Evolutionary conservation across 2,329 filamentous ascomycete species (phyloP), one percentile per base, ranked within the genome.

Genomic region (Hymenoscyphus fructigenus): DNA sequence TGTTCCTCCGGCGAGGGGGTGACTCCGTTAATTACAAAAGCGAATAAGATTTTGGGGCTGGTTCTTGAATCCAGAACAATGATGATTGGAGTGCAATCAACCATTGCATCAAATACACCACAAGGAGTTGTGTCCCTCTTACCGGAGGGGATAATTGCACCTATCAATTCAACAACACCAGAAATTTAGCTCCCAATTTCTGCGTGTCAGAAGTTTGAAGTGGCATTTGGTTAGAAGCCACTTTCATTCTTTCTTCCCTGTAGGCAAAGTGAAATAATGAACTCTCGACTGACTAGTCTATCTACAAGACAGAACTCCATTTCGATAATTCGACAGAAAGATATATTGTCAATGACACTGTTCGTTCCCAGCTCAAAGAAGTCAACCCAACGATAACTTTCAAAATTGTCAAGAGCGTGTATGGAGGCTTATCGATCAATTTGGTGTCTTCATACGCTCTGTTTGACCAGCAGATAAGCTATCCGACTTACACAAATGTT

Each of bases 11-110:
- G 14, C 4, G 41, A 5, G 15, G 14, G 20, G 14, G 20, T 5
- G 41, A 47, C 41, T 15, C 41, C 41, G 14, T 47, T 15, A 47
- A 47, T 47, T 17, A 17, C 4, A 28, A n/a, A 41, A n/a, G n/a
- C n/a, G n/a, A n/a, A 59, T 38, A 38, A 38, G 15, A 38, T 32
- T 23, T 23, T 44, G 15, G 38, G n/a, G 10, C 34, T 59, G 23
- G 34, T 20, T 9, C 32, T 59, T 10, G 57, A 44, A 38, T 59
- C 26, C 2, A 10, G 76, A 3, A 75, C 77, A 47, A 65, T 79
- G 3, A 75, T 78, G 1, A 75, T 78, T 15, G 70, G 68, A 14
- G 69, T 79, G 1, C 77, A 78, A 66, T 60, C 71, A 2, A 75
- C 72, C 36, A 70, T 77, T 6, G 72, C 74, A 1, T 69, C 72